Conservation (phyloP, 2,329 filamentous ascomycete species). For the Beauveria australis region DNA sequence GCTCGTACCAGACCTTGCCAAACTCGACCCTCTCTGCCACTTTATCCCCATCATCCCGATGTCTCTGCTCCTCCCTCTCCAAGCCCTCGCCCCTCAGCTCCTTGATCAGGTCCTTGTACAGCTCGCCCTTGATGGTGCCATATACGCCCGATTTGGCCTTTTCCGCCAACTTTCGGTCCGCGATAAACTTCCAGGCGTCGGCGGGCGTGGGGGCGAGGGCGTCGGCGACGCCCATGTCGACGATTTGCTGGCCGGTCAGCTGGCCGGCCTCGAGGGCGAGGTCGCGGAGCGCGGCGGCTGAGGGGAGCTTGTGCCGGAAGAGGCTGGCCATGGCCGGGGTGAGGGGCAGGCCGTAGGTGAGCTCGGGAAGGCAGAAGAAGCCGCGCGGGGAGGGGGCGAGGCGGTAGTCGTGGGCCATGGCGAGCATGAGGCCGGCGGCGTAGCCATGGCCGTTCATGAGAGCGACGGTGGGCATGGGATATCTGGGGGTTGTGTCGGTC, state of each 20-base stretch:
- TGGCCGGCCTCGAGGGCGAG: constrained; percentile 68
- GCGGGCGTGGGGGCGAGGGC: constrained; percentile 46
- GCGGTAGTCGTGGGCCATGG: constrained; percentile 78
- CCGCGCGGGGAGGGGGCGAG: constrained; percentile 63
- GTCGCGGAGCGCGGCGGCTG: constrained; percentile 48
- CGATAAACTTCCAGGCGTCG: constrained; percentile 52
- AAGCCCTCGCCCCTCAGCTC: constrained; percentile 45
- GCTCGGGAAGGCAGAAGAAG: constrained; percentile 74
- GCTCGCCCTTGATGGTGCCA: constrained; percentile 63
- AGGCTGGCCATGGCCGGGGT: constrained; percentile 65
- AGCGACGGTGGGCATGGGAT: constrained; percentile 76
- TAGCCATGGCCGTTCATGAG: constrained; percentile 74
- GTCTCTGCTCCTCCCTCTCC: constrained; percentile 41
- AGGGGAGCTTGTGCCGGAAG: constrained; percentile 60
- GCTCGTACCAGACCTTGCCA: constrained; percentile 38
- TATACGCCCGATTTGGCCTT: constrained; percentile 62
- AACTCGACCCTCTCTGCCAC: constrained; percentile 36
- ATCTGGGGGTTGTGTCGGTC: constrained; percentile 26
- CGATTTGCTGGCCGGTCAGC: constrained; percentile 54
- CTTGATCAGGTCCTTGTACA: constrained; percentile 59
- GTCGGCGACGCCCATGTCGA: constrained; percentile 62
- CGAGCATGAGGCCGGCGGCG: constrained; percentile 72
- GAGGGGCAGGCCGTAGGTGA: constrained; percentile 71
- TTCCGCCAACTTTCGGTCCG: constrained; percentile 47
- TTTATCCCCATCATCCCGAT: constrained; percentile 30